Evolutionary conservation across 495 filamentous ascomycete species (phyloP).

Genomic region (Parachaetomium inaequale): DNA sequence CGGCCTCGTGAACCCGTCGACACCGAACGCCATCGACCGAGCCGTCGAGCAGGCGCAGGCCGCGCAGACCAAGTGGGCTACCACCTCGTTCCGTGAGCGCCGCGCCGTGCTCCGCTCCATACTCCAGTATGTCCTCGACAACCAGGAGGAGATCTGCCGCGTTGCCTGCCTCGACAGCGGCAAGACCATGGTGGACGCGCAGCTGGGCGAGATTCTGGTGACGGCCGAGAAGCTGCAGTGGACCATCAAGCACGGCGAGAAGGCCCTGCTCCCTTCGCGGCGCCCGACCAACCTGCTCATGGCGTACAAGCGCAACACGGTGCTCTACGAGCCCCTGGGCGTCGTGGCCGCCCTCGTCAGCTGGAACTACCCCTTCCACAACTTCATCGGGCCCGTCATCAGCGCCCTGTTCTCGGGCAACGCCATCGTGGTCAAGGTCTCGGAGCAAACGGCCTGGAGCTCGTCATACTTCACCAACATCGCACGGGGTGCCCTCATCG

Average conservation of each 20-base stretch:
- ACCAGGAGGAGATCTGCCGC: slow-evolving; percentile 82
- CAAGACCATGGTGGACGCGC: slow-evolving; percentile 91
- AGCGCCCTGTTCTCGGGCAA: slow-evolving; percentile 91
- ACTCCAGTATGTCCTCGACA: slow-evolving; percentile 77
- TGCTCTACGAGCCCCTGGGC: slow-evolving; percentile 87
- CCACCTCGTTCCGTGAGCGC: slow-evolving; percentile 72
- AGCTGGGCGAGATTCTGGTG: slow-evolving; percentile 89
- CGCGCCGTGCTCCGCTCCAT: slow-evolving; percentile 77
- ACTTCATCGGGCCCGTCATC: slow-evolving; percentile 87
- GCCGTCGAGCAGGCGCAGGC: slow-evolving; percentile 67
- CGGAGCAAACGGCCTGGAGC: slow-evolving; percentile 91
- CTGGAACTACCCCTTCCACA: slow-evolving; percentile 98
- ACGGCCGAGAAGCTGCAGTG: slow-evolving; percentile 91
- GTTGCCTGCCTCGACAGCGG: slow-evolving; percentile 93
- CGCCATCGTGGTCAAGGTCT: slow-evolving; percentile 84
- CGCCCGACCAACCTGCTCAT: slow-evolving; percentile 84
- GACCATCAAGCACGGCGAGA: slow-evolving; percentile 89
- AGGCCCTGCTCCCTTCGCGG: slow-evolving; percentile 64
- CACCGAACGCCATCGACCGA: slow-evolving; percentile 72
- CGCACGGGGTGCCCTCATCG: slow-evolving; percentile 69
- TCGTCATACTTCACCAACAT: slow-evolving; percentile 75
- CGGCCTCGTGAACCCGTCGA: slow-evolving; percentile 74
- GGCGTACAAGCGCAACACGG: slow-evolving; percentile 91
- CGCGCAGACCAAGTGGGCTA: slow-evolving; percentile 78
- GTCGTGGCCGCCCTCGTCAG: slow-evolving; percentile 89